Evolutionary conservation across 495 filamentous ascomycete genomes (phyloP), one percentile per base, ranked within the genome.

Genomic region (Aspergillus mulundensis): DNA sequence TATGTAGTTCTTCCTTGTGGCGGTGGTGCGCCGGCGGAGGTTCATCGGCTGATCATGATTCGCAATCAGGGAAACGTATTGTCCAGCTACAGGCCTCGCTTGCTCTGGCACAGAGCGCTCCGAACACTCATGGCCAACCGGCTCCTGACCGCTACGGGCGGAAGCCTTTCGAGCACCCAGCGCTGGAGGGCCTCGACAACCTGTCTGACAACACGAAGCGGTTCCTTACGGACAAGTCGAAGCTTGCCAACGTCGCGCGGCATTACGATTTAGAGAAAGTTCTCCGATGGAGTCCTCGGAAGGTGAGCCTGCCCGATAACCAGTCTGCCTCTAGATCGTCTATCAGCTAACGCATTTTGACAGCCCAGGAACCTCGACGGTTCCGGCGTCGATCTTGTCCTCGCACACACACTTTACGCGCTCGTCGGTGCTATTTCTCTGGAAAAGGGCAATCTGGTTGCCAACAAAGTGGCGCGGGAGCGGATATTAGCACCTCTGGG

Each of bases 341-440:
- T 19, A 25, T 50, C 16, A 14, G 24, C 50, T 53, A 20, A 53
- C 16, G 8, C 6, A 4, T 4, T 4, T 7, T 16, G 52, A 47
- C 70, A 97, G 93, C 81, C 82, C 38, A 70, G 84, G 43, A 86
- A 95, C 63, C 76, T 95, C 34, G 61, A 76, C 21, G 70, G 61
- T 21, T 96, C 91, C 10, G 94, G 94, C 16, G 63, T 88, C 28
- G 79, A 87, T 3, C 66, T 83, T 12, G 83, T 97, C 36, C 73
- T 91, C 45, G 76, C 84, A n/a, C 83, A 89, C 50, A 81, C 88
- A 19, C 62, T 97, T 51, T 94, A 87, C 65, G 89, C 91, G 15
- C 85, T 99, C 21, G 68, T 97, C 36, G 94, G 94, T 21, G 94
- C 95, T 21, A 70, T 97, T 54, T 84, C 91, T 10, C 71, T 97